A percentile compares a stretch with the other conserved stretches of the same genome.
These are phyloP conservation scores for Clarkia xantiana DNA, from an alignment of 345 rosid genomes.

Conservation along the genomic window DNA sequence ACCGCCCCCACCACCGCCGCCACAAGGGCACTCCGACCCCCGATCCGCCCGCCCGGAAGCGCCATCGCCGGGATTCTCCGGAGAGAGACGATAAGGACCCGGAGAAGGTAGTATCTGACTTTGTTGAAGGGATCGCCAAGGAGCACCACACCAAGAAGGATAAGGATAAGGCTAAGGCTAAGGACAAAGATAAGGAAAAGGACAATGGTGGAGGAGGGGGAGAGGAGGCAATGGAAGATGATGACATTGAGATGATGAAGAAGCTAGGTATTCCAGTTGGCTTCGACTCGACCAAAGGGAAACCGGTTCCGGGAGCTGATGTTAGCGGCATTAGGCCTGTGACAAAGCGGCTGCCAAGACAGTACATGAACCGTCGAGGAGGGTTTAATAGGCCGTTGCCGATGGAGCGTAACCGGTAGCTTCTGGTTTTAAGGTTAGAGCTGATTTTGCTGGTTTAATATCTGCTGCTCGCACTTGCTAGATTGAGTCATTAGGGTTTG, in stretches of 20 bases:
- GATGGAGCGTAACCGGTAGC: conserved; percentile 55
- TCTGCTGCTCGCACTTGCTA: too few species aligned
- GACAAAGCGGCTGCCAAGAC: conserved; percentile 76
- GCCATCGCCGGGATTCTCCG: conserved; percentile 33
- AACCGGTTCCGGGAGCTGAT: conserved; percentile 72
- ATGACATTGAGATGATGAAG: conserved; percentile 86
- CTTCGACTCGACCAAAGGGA: conserved; percentile 89
- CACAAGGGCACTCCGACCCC: conserved; percentile 50
- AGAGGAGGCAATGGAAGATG: conserved; percentile 19
- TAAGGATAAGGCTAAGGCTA: conserved; percentile 8
- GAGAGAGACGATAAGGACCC: conserved; percentile 37
- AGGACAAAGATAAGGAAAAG: conserved; percentile 10
- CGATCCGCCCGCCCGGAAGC: conserved; percentile 34
- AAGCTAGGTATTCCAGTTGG: conserved; percentile 80
- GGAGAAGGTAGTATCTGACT: conserved; percentile 38
- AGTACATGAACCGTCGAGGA: conserved; percentile 93
- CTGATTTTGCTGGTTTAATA: background rate
- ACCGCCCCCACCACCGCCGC: conserved; percentile 37
- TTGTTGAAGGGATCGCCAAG: conserved; percentile 42
- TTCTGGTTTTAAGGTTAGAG: conserved; percentile 21
- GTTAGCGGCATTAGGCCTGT: conserved; percentile 69
- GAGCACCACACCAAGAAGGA: conserved; percentile 36
- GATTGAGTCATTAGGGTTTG: too few species aligned
- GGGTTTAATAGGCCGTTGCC: conserved; percentile 92
- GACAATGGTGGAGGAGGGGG: conserved; percentile 12